phyloP scores from a whole-genome alignment of 371 early-diverging fungal species.

The Rhizopus delemar region DNA sequence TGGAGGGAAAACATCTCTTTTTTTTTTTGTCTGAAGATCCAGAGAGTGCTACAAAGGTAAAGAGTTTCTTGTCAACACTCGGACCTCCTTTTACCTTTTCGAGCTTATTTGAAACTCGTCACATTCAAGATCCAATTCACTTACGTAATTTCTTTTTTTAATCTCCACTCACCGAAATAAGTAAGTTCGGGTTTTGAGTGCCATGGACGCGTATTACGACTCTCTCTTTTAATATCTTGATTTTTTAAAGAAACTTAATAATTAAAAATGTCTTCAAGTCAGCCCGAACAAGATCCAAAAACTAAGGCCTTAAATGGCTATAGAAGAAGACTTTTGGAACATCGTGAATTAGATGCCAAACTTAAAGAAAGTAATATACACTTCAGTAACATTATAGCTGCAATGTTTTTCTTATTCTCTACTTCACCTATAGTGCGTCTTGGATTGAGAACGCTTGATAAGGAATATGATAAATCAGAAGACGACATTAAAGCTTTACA shows the following conservation, averaged over 20 bases:
- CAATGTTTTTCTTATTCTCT: neutral
- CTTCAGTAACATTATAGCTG: neutral
- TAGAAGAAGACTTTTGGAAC: conserved; percentile 85
- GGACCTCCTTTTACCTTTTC: too few species aligned
- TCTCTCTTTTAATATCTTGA: neutral
- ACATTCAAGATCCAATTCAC: too few species aligned
- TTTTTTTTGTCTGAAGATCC: too few species aligned
- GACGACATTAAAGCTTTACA: conserved; percentile 98
- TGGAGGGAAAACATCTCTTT: too few species aligned
- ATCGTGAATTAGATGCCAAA: conserved; percentile 92
- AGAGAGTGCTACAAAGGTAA: too few species aligned
- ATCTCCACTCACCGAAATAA: neutral
- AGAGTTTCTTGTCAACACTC: too few species aligned
- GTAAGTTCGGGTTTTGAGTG: neutral
- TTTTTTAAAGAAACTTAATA: neutral
- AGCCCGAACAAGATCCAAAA: conserved; percentile 43
- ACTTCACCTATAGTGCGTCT: conserved; percentile 72
- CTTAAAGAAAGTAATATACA: conserved; percentile 82
- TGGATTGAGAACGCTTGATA: conserved; percentile 81
- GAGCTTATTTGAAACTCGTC: too few species aligned
- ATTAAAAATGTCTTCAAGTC: conserved; percentile 37
- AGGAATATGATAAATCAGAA: conserved; percentile 94
- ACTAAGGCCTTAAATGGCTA: conserved; percentile 83
- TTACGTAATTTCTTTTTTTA: neutral
- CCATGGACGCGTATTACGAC: conserved; percentile 2